Evolutionary conservation across 2,329 filamentous ascomycete genomes (phyloP).

Genomic region (Mollisia scopiformis): DNA sequence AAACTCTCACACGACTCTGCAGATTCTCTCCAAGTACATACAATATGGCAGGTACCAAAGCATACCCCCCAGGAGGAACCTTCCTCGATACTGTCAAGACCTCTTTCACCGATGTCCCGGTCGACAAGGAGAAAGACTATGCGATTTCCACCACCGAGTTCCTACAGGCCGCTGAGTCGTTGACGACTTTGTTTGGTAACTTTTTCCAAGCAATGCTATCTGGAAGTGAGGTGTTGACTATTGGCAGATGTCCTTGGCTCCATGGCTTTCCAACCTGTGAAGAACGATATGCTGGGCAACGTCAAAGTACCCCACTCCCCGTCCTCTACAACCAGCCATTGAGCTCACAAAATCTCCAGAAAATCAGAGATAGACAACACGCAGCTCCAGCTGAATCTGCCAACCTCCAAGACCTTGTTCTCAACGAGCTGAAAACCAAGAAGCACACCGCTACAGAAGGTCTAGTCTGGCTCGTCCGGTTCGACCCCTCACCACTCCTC

Average conservation of each 20-base stretch:
- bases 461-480: slow-evolving; percentile 85
- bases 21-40: background rate
- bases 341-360: slow-evolving; percentile 53
- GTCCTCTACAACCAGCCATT: background rate
- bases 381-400: slow-evolving; percentile 78
- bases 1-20: background rate
- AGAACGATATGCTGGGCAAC: slow-evolving; percentile 89
- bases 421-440: slow-evolving; percentile 87
- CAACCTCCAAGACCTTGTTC: slow-evolving; percentile 81
- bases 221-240: background rate
- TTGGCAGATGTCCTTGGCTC: slow-evolving; percentile 62
- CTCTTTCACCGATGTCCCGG: slow-evolving; percentile 81
- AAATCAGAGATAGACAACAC: slow-evolving; percentile 83
- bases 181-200: slow-evolving; percentile 87
- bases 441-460: slow-evolving; percentile 90
- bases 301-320: slow-evolving; percentile 67
- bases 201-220: background rate
- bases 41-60: slow-evolving; percentile 30
- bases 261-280: slow-evolving; percentile 86
- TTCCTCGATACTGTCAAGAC: slow-evolving; percentile 85
- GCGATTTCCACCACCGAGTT: slow-evolving; percentile 84
- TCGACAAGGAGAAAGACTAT: slow-evolving; percentile 74
- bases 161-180: slow-evolving; percentile 84
- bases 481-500: slow-evolving; percentile 10
- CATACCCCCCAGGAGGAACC: slow-evolving; percentile 51